phyloP scores from a whole-genome alignment of 2,329 filamentous ascomycete species.

The Zymoseptoria crescenta region DNA sequence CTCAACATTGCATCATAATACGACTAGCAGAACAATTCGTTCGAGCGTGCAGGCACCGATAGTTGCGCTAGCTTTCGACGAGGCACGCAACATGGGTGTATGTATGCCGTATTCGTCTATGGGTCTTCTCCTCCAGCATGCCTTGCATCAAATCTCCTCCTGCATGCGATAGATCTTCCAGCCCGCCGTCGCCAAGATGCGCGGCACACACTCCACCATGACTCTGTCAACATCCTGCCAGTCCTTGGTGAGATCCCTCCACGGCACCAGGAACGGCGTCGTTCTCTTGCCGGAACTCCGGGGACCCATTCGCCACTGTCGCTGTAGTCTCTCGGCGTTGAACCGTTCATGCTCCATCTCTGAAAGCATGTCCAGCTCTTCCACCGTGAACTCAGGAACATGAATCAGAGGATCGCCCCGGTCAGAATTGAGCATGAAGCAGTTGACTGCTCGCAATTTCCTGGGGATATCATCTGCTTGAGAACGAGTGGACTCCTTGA shows the following conservation, averaged over 20 bases:
- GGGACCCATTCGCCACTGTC: constrained; percentile 30
- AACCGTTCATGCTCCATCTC: constrained; percentile 32
- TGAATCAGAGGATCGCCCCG: constrained; percentile 23
- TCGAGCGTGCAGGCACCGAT: too few relatives aligned
- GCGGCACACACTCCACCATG: constrained; percentile 31
- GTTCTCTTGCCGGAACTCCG: constrained; percentile 26
- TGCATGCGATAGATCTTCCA: constrained; percentile 30
- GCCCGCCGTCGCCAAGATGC: constrained; percentile 24
- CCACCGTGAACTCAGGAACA: constrained; percentile 23
- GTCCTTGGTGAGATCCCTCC: constrained; percentile 29
- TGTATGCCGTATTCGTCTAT: neutral
- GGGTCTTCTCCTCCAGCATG: neutral
- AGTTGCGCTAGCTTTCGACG: neutral
- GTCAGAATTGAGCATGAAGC: constrained; percentile 30
- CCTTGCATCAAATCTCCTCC: constrained; percentile 1
- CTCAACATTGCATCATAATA: too few relatives aligned
- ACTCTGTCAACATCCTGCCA: constrained; percentile 23
- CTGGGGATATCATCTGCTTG: constrained; percentile 32
- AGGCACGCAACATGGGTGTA: neutral
- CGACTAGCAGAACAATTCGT: too few relatives aligned
- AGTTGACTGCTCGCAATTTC: constrained; percentile 28
- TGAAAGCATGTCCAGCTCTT: constrained; percentile 27
- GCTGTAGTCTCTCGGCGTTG: constrained; percentile 29
- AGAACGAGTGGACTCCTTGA: constrained; percentile 29
- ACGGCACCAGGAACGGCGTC: constrained; percentile 30